phyloP scores from a whole-genome alignment of 73 alveolate species.

The Paramecium sonneborni region DNA sequence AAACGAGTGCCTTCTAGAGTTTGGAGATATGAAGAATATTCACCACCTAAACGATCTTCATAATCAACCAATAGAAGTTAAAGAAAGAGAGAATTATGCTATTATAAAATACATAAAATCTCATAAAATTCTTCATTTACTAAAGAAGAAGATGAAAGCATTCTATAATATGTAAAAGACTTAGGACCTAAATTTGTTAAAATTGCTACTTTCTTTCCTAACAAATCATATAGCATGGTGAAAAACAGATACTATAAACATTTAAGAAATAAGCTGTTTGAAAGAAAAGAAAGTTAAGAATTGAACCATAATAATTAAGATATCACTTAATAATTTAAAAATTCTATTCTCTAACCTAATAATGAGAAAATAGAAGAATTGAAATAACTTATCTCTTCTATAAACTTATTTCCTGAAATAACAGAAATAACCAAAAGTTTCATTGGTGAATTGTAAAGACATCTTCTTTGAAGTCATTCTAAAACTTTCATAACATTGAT shows the following conservation, averaged over 20 bases:
- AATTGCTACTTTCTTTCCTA: constrained; percentile 33
- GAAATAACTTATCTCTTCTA: not conserved
- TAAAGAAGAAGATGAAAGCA: not conserved
- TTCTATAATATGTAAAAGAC: not conserved
- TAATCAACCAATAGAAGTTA: not conserved
- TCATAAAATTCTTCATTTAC: not conserved
- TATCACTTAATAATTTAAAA: not conserved
- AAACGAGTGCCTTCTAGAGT: not conserved
- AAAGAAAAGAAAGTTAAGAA: not conserved
- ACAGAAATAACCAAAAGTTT: constrained; percentile 11
- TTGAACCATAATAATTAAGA: not conserved
- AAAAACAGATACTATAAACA: constrained; percentile 31
- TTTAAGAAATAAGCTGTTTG: not conserved
- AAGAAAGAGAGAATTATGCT: not conserved
- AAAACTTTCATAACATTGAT: not conserved
- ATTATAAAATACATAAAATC: not conserved
- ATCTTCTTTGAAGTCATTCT: not conserved
- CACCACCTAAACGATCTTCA: not conserved
- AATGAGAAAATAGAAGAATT: constrained; percentile 30
- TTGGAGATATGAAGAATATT: not conserved
- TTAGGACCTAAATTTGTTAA: constrained; percentile 33
- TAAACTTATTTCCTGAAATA: not conserved
- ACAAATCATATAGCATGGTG: constrained; percentile 14
- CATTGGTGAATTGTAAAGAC: not conserved
- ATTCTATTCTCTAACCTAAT: not conserved